Percentiles rank a stretch among this genome's conserved stretches.
Evolutionary conservation across 2,329 filamentous ascomycete species (phyloP).

Genomic region (Alternaria arborescens): DNA sequence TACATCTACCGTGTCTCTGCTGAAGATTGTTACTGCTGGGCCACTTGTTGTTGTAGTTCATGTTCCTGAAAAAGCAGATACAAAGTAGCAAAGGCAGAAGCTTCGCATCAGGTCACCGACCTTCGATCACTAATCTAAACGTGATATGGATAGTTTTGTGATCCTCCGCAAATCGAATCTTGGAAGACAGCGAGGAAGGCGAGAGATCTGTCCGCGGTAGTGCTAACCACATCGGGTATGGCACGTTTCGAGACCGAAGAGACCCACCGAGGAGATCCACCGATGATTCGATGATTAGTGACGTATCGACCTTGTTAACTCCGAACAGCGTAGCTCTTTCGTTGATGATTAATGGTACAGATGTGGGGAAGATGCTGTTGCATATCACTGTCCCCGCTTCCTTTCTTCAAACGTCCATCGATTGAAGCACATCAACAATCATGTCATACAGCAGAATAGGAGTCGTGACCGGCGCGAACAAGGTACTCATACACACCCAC

Average conservation of each 20-base stretch:
- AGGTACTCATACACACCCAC: slow-evolving; percentile 42
- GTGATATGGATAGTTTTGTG: not conserved
- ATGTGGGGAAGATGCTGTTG: not conserved
- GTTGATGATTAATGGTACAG: slow-evolving; percentile 10
- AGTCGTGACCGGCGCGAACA: slow-evolving; percentile 65
- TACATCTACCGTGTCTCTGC: slow-evolving; percentile 64
- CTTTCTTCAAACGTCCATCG: not conserved
- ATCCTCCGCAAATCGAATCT: not conserved
- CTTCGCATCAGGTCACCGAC: not conserved
- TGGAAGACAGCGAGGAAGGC: not conserved
- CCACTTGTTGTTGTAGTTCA: not conserved
- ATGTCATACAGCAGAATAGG: slow-evolving; percentile 55
- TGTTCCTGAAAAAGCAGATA: not conserved
- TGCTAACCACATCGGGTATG: slow-evolving; percentile 8
- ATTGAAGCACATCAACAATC: not conserved
- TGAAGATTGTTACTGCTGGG: slow-evolving; percentile 3
- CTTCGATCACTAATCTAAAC: not conserved
- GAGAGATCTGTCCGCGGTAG: slow-evolving; percentile 6
- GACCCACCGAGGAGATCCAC: not conserved
- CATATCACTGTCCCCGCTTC: not conserved
- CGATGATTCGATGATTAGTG: slow-evolving; percentile 13
- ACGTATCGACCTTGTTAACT: slow-evolving; percentile 16
- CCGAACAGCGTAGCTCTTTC: slow-evolving; percentile 1
- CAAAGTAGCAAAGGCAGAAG: not conserved
- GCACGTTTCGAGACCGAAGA: slow-evolving; percentile 1